Base-by-base conservation (phyloP, 208 protist species). In the Dictyostelium gargantuum region DNA sequence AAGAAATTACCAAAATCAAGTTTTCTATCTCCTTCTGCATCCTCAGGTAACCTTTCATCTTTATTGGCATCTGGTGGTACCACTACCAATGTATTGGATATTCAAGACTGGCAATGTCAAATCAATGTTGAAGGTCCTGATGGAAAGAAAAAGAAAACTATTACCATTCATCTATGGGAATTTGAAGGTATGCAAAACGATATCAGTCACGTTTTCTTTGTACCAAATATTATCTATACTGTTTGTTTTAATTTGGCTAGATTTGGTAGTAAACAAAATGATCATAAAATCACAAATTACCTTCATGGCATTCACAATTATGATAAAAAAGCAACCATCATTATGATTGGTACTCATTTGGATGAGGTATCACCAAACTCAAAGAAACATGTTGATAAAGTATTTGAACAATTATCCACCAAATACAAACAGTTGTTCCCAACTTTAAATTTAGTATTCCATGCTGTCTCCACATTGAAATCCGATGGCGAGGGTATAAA, bases 151-250 rank as follows among this genome's bases (percentile, higher is more conserved):
- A 85, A 85, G 46, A 74, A 73, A 26, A 44, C 13, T 5, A 52
- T 86, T 15, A 76, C 44, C 5, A 77, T 86, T 50, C 61, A 86
- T 77, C 35, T 86, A 19, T 86, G 81, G 81, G 81, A 86, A 50
- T 86, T 86, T 86, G 81, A 86, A 63, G 81, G 81, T 40, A 54
- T 86, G 29, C 48, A 54, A 32, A 75, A 86, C 48, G 81, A 86
- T n/a, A 76, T 86, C 23, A 32, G n/a, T n/a, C 81, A 86, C 38
- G 50, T 86, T 23, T 86, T 86, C 48, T 86, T 77, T 63, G 81
- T 86, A 42, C 32, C 66, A 38, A 86, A 86, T 40, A 63, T 86
- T 48, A 46, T 76, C n/a, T 86, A 86, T 38, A 86, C 38, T 2
- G 23, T 86, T 19, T 40, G 23, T n/a, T 77, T 86, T 66, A 63